Evolutionary conservation across 352 stramenopile species (phyloP).

Genomic region (Globisporangium megalacanthum): DNA sequence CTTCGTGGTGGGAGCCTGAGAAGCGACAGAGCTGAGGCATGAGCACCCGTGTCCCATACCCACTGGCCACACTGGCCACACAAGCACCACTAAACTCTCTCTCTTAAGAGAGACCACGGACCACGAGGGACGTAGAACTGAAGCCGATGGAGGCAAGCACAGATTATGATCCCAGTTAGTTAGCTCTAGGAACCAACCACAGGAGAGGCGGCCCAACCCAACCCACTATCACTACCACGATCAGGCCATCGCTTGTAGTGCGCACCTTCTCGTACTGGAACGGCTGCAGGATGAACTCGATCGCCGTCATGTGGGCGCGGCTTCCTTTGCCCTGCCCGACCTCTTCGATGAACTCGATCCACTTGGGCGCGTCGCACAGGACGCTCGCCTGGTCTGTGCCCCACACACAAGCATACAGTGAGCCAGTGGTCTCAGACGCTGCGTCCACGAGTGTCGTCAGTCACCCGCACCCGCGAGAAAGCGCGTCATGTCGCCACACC

Average conservation of each 20-base stretch:
- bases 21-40: not conserved
- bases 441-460: too few species aligned
- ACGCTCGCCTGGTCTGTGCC: slow-evolving; percentile 11
- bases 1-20: slow-evolving; percentile 48
- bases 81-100: not conserved
- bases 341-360: slow-evolving; percentile 55
- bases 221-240: slow-evolving; percentile 35
- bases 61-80: too few species aligned
- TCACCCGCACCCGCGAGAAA: slow-evolving; percentile 34
- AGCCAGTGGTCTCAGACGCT: not conserved
- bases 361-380: slow-evolving; percentile 33
- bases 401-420: not conserved
- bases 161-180: too few species aligned
- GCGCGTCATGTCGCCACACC: slow-evolving; percentile 55
- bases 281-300: slow-evolving; percentile 81
- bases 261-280: slow-evolving; percentile 65
- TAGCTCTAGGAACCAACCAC: not conserved
- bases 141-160: too few species aligned
- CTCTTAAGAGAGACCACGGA: not conserved
- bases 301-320: slow-evolving; percentile 67
- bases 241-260: not conserved
- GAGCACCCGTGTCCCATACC: not conserved
- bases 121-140: slow-evolving; percentile 16
- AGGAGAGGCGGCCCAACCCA: not conserved
- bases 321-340: slow-evolving; percentile 34